Conservation (phyloP, 73 alveolate species). For the Paramecium octaurelia region DNA sequence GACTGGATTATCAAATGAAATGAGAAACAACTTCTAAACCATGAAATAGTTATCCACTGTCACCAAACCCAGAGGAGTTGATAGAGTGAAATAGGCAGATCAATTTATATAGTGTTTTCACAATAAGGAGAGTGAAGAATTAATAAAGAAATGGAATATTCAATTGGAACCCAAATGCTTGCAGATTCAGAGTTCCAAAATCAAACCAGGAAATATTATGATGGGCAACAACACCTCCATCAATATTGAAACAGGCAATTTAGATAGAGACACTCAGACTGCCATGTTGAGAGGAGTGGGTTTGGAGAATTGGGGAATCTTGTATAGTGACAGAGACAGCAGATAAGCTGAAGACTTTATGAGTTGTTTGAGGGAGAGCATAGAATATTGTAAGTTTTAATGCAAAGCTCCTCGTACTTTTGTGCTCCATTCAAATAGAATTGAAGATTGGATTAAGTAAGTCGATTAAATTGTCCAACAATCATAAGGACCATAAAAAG, state of each 20-base stretch:
- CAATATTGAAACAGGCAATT: conserved; percentile 63
- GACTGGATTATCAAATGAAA: conserved; percentile 88
- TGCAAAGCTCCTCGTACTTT: conserved; percentile 67
- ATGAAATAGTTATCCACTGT: conserved; percentile 87
- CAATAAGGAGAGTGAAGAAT: conserved; percentile 59
- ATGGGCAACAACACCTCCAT: conserved; percentile 69
- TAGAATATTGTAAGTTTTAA: conserved; percentile 58
- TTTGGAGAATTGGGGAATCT: conserved; percentile 84
- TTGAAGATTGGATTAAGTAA: neutral
- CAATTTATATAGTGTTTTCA: conserved; percentile 59
- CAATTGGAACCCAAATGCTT: conserved; percentile 55
- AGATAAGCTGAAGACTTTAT: conserved; percentile 66
- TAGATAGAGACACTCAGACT: conserved; percentile 84
- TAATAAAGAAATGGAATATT: conserved; percentile 79
- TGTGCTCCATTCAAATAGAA: neutral
- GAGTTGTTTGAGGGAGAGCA: conserved; percentile 65
- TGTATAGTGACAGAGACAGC: conserved; percentile 75
- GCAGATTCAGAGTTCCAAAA: conserved; percentile 65
- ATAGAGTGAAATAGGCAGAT: conserved; percentile 81
- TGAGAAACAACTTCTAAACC: conserved; percentile 84
- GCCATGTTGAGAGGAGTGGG: conserved; percentile 76
- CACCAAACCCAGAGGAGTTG: conserved; percentile 81
- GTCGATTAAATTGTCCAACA: conserved; percentile 34
- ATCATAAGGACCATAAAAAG: conserved; percentile 64
- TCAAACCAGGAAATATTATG: conserved; percentile 68